A percentile compares a stretch with the other conserved stretches of the same genome.
Conservation (phyloP, 225 moss, liverwort and hornwort species). For the Anthoceros angustus region DNA sequence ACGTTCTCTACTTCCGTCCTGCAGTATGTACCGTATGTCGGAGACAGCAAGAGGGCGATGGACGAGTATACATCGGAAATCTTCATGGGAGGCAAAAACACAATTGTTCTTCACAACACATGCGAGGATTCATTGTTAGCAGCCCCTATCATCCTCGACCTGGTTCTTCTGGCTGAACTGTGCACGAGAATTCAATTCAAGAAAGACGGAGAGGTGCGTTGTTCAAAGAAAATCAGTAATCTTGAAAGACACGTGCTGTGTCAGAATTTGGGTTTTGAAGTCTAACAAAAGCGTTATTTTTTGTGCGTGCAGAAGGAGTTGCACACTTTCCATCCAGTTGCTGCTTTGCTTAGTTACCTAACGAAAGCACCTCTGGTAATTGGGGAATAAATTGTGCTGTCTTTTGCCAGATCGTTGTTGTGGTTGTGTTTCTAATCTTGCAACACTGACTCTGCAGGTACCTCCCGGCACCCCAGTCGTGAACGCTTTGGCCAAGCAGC, state of each 20-base stretch:
- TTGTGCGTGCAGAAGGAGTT: constrained; percentile 45
- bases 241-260: too few relatives aligned
- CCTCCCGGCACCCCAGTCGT: constrained; percentile 83
- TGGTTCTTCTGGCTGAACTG: constrained; percentile 77
- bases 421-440: neutral
- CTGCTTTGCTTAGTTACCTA: constrained; percentile 62
- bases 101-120: constrained; percentile 90
- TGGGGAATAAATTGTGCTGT: neutral
- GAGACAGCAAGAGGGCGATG: constrained; percentile 95
- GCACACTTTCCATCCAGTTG: constrained; percentile 84
- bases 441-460: constrained; percentile 20
- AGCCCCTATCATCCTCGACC: constrained; percentile 77
- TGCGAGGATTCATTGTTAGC: constrained; percentile 87
- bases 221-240: too few relatives aligned
- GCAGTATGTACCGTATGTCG: constrained; percentile 98
- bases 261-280: neutral
- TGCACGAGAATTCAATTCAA: constrained; percentile 73
- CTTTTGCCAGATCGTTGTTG: neutral
- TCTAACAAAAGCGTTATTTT: neutral
- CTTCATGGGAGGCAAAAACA: constrained; percentile 96
- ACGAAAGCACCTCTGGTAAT: constrained; percentile 80
- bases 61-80: constrained; percentile 98
- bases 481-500: constrained; percentile 89
- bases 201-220: constrained; percentile 60
- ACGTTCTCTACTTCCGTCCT: neutral